Percentiles rank a stretch among this genome's conserved stretches.
phyloP scores from a whole-genome alignment of 2,329 filamentous ascomycete species.

The Fusarium drepaniforme region DNA sequence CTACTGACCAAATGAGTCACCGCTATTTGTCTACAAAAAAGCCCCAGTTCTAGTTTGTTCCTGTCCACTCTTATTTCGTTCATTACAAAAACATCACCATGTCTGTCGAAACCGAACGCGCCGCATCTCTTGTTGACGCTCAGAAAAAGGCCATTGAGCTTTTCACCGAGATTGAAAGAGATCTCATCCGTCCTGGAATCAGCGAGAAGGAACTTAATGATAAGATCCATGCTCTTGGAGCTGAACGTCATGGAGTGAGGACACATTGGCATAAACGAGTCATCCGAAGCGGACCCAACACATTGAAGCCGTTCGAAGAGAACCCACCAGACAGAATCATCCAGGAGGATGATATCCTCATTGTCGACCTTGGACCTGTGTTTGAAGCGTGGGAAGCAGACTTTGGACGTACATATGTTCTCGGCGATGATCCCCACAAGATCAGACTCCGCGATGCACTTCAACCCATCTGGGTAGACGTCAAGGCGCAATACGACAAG shows the following conservation, averaged over 20 bases:
- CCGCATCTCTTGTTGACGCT: constrained; percentile 54
- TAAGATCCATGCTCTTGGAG: constrained; percentile 56
- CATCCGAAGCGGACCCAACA: constrained; percentile 63
- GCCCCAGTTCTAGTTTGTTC: neutral
- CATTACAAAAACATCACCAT: neutral
- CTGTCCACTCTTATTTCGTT: neutral
- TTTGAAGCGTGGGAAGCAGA: constrained; percentile 64
- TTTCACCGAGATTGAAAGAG: constrained; percentile 60
- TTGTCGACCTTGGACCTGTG: constrained; percentile 64
- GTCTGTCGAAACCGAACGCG: constrained; percentile 4
- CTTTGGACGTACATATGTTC: constrained; percentile 58
- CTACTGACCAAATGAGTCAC: neutral
- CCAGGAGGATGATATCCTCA: constrained; percentile 61
- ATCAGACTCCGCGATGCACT: constrained; percentile 57
- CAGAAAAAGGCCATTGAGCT: constrained; percentile 59
- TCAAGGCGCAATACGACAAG: constrained; percentile 33
- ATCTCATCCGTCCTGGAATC: neutral
- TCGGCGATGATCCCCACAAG: constrained; percentile 60
- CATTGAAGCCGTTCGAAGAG: constrained; percentile 59
- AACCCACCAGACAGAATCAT: constrained; percentile 63
- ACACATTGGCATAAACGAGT: constrained; percentile 67
- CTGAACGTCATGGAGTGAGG: constrained; percentile 50
- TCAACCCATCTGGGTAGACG: constrained; percentile 59
- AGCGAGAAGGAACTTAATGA: constrained; percentile 51
- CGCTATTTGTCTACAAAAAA: neutral